These are phyloP conservation scores for Cichorium intybus DNA, from an alignment of 140 eudicot species.

Conservation along the genomic window DNA sequence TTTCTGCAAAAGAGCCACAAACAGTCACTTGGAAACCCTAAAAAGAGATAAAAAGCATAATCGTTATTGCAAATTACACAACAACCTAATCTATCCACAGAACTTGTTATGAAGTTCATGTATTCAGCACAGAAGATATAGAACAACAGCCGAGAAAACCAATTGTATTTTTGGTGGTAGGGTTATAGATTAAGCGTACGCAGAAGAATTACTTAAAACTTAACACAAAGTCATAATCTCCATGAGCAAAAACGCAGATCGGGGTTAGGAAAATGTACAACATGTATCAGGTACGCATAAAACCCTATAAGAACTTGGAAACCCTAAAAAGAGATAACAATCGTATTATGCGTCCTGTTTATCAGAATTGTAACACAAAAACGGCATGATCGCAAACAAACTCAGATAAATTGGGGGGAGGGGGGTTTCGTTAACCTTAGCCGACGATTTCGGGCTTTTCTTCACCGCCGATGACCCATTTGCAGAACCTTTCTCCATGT, in stretches of 20 bases:
- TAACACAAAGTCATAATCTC: background rate
- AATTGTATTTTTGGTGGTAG: background rate
- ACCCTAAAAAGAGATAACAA: conserved; percentile 20
- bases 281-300: background rate
- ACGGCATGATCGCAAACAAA: background rate
- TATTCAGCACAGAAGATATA: background rate
- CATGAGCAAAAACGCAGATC: conserved; percentile 16
- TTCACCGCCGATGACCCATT: conserved; percentile 26
- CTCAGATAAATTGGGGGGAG: background rate
- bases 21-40: background rate
- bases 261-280: background rate
- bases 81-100: background rate
- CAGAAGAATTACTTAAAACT: background rate
- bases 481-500: conserved; percentile 25
- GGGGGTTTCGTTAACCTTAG: conserved; percentile 22
- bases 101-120: background rate
- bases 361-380: background rate
- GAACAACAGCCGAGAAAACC: background rate
- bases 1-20: conserved; percentile 20
- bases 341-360: background rate
- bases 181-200: background rate
- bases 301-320: conserved; percentile 10
- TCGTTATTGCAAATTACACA: no score
- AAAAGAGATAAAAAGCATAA: no score
- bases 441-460: conserved; percentile 29